phyloP scores from a whole-genome alignment of 176 grass and related monocot species.

The Lolium perenne region DNA sequence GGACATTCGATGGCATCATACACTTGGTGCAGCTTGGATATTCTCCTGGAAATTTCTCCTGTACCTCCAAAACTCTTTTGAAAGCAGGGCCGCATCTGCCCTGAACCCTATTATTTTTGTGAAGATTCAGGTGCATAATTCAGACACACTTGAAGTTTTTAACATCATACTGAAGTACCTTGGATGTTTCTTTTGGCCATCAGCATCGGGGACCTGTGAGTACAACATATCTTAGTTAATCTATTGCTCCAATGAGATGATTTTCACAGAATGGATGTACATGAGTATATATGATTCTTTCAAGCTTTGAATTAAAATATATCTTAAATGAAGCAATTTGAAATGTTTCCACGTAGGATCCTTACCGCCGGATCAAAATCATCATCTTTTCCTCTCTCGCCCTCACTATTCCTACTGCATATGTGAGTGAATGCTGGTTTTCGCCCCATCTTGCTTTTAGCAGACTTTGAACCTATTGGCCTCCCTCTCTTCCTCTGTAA shows the following conservation, averaged over 20 bases:
- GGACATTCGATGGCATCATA: slow-evolving; percentile 48
- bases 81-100: not conserved
- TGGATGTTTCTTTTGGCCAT: slow-evolving; percentile 3
- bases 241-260: not conserved
- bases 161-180: slow-evolving; percentile 29
- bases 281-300: not conserved
- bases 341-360: not conserved
- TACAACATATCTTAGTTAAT: slow-evolving; percentile 9
- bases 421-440: not conserved
- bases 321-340: not conserved
- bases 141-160: not conserved
- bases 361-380: too few species aligned
- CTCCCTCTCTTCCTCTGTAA: not conserved
- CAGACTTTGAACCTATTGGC: not conserved
- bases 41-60: slow-evolving; percentile 36
- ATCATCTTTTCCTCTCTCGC: too few species aligned
- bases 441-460: not conserved
- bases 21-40: slow-evolving; percentile 39
- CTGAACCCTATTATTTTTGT: not conserved
- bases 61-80: slow-evolving; percentile 19
- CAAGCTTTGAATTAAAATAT: not conserved
- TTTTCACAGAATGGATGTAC: too few species aligned
- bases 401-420: too few species aligned
- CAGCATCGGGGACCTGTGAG: slow-evolving; percentile 38
- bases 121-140: not conserved